A percentile compares a stretch with the other conserved stretches of the same genome.
These are phyloP conservation scores for Boletus semigastroideus DNA, from an alignment of 1,284 basidiomycete species.

Conservation along the genomic window DNA sequence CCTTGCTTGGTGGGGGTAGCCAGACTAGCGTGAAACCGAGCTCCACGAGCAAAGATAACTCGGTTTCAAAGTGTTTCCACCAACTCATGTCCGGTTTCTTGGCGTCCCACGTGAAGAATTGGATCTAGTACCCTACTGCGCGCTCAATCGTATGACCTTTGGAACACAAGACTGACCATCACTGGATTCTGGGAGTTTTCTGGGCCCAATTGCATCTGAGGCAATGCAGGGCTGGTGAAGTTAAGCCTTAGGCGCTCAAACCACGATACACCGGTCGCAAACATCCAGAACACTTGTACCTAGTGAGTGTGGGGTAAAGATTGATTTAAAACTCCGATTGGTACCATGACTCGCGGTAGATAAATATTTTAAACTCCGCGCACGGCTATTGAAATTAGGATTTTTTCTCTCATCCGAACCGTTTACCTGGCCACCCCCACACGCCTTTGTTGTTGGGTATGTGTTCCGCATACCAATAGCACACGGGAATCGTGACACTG, in stretches of 20 bases:
- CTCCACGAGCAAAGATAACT: constrained; percentile 67
- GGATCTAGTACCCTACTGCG: constrained; percentile 48
- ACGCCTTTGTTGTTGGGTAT: constrained; percentile 47
- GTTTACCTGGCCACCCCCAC: constrained; percentile 43
- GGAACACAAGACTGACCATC: constrained; percentile 51
- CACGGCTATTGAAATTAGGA: constrained; percentile 9
- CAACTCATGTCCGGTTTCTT: constrained; percentile 60
- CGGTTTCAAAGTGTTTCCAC: constrained; percentile 81
- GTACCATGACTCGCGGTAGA: too few relatives aligned
- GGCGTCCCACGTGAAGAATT: constrained; percentile 84
- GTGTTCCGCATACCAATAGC: constrained; percentile 59
- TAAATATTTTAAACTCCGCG: constrained; percentile 27
- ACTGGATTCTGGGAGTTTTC: constrained; percentile 51
- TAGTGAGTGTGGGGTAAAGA: background rate
- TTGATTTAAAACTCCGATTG: too few relatives aligned
- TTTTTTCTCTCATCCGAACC: constrained; percentile 20
- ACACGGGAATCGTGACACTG: constrained; percentile 40
- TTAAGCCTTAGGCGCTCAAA: constrained; percentile 25
- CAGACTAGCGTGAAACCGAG: constrained; percentile 85
- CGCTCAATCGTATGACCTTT: background rate
- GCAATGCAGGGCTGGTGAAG: constrained; percentile 42
- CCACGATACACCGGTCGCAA: constrained; percentile 17
- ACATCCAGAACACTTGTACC: too few relatives aligned
- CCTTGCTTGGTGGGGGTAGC: constrained; percentile 80
- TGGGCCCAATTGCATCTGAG: constrained; percentile 58